Evolutionary conservation across 441 rosid genomes (phyloP), one percentile per base, ranked within the genome.

Genomic region (Francoa sonchifolia): DNA sequence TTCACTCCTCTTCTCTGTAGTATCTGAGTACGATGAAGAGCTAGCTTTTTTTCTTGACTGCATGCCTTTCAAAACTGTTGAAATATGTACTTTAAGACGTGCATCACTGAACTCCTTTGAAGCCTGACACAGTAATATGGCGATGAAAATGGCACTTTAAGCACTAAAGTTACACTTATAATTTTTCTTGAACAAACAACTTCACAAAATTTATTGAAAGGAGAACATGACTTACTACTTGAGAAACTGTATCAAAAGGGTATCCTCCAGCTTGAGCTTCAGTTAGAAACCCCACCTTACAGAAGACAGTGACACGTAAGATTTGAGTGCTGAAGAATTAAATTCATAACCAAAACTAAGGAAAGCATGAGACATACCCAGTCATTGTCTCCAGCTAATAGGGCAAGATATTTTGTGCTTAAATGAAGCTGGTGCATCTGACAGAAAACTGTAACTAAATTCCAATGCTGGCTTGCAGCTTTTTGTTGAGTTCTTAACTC

Each of bases 191-290:
- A 45, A 46, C 50, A 47, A 33, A 28, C 30, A 40, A 42, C 40
- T 31, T 37, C 40, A 52, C 8, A 6, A 28, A 50, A 10, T 12
- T 26, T 8, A 27, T 44, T 41, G 12, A 34, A 60, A 50, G 45
- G 28, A 27, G 27, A 33, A 48, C 32, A 17, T 41, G 30, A 67
- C 79, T 65, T 74, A 82, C 95, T 39, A 87, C 92, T 76, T 71
- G 71, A 60, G 79, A 58, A 47, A 92, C 93, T 20, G 62, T 61
- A 57, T 92, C 94, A 63, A 75, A 87, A 59, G 89, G 76, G 60
- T 73, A 87, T 45, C 93, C 99, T 61, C 99, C 99, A 55, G 71
- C 67, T 58, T 92, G 97, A 69, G 99, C 95, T 71, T 92, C 99
- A 52, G 79, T 70, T 49, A 92, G 62, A 71, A 81, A 92, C 50